Evolutionary conservation across 1,284 basidiomycete genomes (phyloP), one percentile per base, ranked within the genome.

Genomic region (Rhizoctonia solani): DNA sequence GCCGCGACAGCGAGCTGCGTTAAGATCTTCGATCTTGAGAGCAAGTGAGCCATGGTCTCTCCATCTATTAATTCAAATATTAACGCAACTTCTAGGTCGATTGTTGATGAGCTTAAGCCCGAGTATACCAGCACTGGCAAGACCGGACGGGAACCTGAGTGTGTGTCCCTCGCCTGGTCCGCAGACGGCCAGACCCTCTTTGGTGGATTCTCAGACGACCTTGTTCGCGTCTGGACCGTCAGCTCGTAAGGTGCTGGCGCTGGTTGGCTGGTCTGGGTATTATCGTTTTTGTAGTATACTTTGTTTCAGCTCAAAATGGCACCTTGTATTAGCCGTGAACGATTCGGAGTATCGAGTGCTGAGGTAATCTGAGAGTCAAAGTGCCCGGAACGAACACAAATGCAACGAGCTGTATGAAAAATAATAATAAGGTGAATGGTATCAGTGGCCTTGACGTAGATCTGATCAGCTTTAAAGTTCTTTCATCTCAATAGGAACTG

Each of bases 11-110:
- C 94, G 71, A 93, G 90, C 77, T 97, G 93, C 81, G 93, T 99
- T 83, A 99, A 99, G 86, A 98, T 98, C 81, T 98, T 98, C 78
- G 95, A 98, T 79, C 85, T 97, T 68, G 94, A 97, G 87, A 93
- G 90, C 89, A 96, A 96, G 94, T 93, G 73, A 76, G 92, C 87
- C 27, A 44, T 41, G 29, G 9, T 39, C 27, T 37, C 27, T 19
- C 30, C 3, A 32, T 41, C 8, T 23, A 30, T 34, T 27, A 13
- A 46, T 13, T 49, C 52, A 9, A 13, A 44, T 19, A 30, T 54
- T 32, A n/a, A n/a, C n/a, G n/a, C 13, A 13, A 75, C 77, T 71
- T 73, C 54, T 72, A 97, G 94, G 81, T 95, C 92, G 54, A 98
- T 99, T 77, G 96, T 99, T 72, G 97, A 98, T 76, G 95, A 99